A percentile compares a stretch with the other conserved stretches of the same genome.
Evolutionary conservation across 306 rosid species (phyloP).

Genomic region (Rubus idaeus): DNA sequence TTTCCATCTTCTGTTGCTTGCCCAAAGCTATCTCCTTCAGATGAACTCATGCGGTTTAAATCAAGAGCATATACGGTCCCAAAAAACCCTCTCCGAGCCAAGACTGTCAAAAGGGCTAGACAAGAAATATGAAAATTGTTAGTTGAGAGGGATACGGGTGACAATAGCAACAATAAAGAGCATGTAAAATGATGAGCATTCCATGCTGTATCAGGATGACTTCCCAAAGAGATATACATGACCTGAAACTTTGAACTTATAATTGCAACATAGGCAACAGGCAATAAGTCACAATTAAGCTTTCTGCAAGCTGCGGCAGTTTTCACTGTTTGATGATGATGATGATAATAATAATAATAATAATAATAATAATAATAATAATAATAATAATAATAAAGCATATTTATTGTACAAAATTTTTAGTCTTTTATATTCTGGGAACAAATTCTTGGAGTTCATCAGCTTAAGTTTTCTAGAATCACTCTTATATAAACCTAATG

Average conservation of each 20-base stretch:
- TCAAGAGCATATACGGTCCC: conserved; percentile 48
- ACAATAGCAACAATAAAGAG: background rate
- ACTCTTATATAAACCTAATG: background rate
- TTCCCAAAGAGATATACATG: background rate
- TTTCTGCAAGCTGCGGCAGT: background rate
- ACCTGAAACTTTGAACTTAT: background rate
- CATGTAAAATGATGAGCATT: background rate
- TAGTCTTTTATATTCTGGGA: background rate
- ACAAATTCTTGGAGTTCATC: background rate
- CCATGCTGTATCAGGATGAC: background rate
- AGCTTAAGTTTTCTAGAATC: background rate
- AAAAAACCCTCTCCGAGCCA: conserved; percentile 65
- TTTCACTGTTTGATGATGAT: background rate
- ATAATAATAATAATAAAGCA: too few species aligned
- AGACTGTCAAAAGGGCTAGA: conserved; percentile 71
- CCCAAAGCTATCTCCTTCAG: conserved; percentile 38
- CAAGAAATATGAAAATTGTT: conserved; percentile 31
- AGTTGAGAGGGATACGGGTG: conserved; percentile 18
- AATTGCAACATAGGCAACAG: background rate
- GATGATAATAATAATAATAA: background rate
- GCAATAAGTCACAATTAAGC: background rate
- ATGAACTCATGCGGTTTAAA: conserved; percentile 31
- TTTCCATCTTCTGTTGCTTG: conserved; percentile 39
- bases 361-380: too few species aligned
- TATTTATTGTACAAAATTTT: background rate